Percentiles rank a stretch among this genome's conserved stretches.
Evolutionary conservation across 345 rosid genomes (phyloP).

Genomic region (Hibiscus tridactylites): DNA sequence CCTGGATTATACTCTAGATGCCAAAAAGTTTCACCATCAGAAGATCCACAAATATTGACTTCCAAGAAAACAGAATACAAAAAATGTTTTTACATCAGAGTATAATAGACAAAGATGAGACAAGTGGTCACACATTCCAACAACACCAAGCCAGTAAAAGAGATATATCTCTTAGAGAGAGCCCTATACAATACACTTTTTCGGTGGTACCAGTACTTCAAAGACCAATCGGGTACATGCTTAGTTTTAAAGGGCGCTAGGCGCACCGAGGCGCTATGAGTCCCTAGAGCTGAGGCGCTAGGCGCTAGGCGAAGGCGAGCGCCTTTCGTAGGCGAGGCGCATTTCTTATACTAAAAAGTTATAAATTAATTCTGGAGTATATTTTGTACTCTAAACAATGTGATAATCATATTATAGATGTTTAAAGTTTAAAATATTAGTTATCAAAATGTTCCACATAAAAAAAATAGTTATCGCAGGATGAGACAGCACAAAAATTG

Average conservation of each 20-base stretch:
- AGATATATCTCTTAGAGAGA: background rate
- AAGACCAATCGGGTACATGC: background rate
- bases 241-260: too few relatives aligned
- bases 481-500: too few relatives aligned
- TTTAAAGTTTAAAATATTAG: background rate
- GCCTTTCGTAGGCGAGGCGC: too few relatives aligned
- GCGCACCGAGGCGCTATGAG: too few relatives aligned
- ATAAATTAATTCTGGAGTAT: background rate
- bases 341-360: too few relatives aligned
- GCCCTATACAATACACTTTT: background rate
- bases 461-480: too few relatives aligned
- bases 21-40: background rate
- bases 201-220: background rate
- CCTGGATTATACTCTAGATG: background rate
- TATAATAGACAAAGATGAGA: background rate
- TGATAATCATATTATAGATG: too few relatives aligned
- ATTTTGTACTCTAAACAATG: too few relatives aligned
- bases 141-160: background rate
- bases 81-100: background rate
- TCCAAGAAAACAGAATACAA: background rate
- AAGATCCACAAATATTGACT: background rate
- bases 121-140: background rate
- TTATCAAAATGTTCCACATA: background rate
- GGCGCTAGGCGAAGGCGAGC: background rate
- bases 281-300: too few relatives aligned